These are phyloP conservation scores for Pterula multifida DNA, from an alignment of 1,284 basidiomycete species.

Conservation along the genomic window DNA sequence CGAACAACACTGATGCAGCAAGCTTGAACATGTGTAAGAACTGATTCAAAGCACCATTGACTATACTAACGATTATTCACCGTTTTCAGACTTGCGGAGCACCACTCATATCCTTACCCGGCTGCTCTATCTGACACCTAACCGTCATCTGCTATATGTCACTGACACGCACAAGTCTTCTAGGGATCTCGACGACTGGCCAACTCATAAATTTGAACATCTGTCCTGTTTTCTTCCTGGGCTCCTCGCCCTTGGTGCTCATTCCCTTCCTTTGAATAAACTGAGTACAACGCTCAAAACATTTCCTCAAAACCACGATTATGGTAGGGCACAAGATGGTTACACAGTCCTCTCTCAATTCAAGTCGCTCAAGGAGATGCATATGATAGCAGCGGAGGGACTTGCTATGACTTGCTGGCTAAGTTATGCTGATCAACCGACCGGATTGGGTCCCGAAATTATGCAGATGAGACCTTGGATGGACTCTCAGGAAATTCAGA, in stretches of 20 bases:
- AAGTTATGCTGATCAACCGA: constrained; percentile 48
- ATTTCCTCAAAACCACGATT: constrained; percentile 18
- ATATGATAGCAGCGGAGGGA: constrained; percentile 56
- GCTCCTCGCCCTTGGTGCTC: constrained; percentile 60
- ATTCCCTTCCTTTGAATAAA: constrained; percentile 43
- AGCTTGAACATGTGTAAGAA: constrained; percentile 54
- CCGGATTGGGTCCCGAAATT: constrained; percentile 49
- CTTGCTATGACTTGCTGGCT: constrained; percentile 57
- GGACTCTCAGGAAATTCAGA: constrained; percentile 9
- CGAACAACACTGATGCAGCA: constrained; percentile 41
- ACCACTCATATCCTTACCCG: constrained; percentile 50
- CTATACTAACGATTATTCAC: not conserved
- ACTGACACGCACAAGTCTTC: constrained; percentile 34
- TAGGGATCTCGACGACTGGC: constrained; percentile 17
- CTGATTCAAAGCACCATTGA: constrained; percentile 2
- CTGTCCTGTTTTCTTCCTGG: constrained; percentile 72
- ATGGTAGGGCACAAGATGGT: constrained; percentile 24
- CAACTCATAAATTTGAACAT: constrained; percentile 55
- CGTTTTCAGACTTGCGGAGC: constrained; percentile 41
- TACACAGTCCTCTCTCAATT: constrained; percentile 26
- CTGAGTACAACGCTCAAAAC: constrained; percentile 32
- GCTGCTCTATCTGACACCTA: constrained; percentile 55
- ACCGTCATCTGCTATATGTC: constrained; percentile 56
- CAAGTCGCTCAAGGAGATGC: constrained; percentile 34
- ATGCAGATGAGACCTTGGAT: constrained; percentile 19